A percentile compares a stretch with the other conserved stretches of the same genome.
Evolutionary conservation across 2,329 filamentous ascomycete species (phyloP).

Genomic region (Lojkania enalia): DNA sequence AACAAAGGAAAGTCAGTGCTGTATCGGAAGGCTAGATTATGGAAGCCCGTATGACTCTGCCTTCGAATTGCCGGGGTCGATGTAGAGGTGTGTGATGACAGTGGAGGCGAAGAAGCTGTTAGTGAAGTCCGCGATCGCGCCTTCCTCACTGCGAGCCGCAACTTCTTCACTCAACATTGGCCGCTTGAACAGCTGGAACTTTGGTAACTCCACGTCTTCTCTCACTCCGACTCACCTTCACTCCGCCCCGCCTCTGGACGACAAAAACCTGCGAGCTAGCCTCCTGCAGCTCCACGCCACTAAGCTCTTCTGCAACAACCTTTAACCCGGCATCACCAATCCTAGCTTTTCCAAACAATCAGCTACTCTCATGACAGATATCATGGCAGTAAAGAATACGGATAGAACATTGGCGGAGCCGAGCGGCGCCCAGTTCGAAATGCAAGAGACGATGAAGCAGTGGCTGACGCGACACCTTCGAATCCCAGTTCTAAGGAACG

Average conservation of each 20-base stretch:
- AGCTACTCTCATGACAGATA: conserved; percentile 8
- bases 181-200: neutral
- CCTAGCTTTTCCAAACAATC: conserved; percentile 7
- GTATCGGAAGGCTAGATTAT: neutral
- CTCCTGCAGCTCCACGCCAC: neutral
- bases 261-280: neutral
- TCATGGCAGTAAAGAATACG: conserved; percentile 16
- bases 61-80: neutral
- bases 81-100: neutral
- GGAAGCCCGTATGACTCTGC: neutral
- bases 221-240: neutral
- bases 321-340: conserved; percentile 5
- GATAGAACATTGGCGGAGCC: conserved; percentile 14
- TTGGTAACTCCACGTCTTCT: neutral
- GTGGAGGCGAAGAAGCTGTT: neutral
- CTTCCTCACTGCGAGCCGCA: neutral
- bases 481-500: conserved; percentile 23
- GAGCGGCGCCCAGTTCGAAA: neutral
- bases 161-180: neutral
- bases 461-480: conserved; percentile 33
- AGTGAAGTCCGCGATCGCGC: neutral
- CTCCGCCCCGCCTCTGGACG: neutral
- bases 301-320: neutral
- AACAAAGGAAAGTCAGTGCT: no score
- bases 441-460: conserved; percentile 24